Percentiles rank a stretch among this genome's conserved stretches.
Conservation (phyloP, 2,329 filamentous ascomycete genomes). For the Trichoderma harzianum region DNA sequence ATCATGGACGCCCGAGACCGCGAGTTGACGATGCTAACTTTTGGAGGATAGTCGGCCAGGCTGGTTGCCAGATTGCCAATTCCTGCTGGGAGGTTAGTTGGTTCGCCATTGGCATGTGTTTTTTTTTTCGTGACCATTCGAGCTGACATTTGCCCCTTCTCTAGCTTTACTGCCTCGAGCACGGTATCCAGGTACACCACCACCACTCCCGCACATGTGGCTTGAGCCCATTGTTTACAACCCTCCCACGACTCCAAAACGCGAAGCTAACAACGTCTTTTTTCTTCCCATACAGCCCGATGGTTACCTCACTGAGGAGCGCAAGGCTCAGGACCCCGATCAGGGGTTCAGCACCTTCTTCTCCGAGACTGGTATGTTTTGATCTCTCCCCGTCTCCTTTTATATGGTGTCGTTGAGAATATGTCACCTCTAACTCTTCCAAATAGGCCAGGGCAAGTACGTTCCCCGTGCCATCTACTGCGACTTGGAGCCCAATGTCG, state of each 20-base stretch:
- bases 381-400: not conserved
- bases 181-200: constrained; percentile 85
- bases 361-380: constrained; percentile 85
- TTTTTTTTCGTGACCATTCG: not conserved
- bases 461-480: constrained; percentile 98
- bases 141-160: constrained; percentile 32
- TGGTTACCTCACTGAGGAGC: constrained; percentile 97
- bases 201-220: constrained; percentile 18
- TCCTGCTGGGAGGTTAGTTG: constrained; percentile 98
- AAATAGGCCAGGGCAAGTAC: constrained; percentile 91
- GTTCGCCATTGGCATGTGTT: not conserved
- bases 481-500: constrained; percentile 99
- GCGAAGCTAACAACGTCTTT: constrained; percentile 14
- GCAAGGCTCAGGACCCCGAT: constrained; percentile 87
- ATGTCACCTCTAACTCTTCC: not conserved
- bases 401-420: not conserved
- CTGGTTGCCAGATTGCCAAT: constrained; percentile 99
- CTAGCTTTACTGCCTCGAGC: constrained; percentile 99
- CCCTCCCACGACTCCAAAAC: not conserved
- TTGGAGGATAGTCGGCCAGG: constrained; percentile 81
- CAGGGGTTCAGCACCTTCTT: constrained; percentile 99
- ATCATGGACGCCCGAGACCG: constrained; percentile 26
- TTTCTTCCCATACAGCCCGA: constrained; percentile 65
- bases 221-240: constrained; percentile 15
- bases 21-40: constrained; percentile 46